These are phyloP conservation scores for Cryptosporidium viatorum DNA, from an alignment of 169 alveolate species.

Conservation along the genomic window DNA sequence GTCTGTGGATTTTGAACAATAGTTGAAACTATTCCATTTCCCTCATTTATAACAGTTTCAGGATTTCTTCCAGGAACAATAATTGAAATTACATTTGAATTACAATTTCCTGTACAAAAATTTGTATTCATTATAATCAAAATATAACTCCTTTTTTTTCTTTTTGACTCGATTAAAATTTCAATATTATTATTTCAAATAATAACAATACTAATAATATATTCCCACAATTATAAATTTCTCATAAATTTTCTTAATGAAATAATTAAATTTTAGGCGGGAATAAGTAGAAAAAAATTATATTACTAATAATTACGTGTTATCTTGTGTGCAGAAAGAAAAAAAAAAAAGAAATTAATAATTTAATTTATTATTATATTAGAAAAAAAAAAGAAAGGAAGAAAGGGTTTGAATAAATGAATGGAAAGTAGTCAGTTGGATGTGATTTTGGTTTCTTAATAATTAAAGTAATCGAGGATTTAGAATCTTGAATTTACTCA, in stretches of 20 bases:
- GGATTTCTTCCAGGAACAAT: conserved; percentile 57
- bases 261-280: not conserved
- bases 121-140: not conserved
- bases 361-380: too few species aligned
- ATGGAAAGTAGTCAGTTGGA: too few species aligned
- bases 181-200: too few species aligned
- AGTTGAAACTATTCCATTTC: conserved; percentile 34
- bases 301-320: not conserved
- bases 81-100: conserved; percentile 19
- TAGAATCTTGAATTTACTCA: too few species aligned
- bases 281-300: not conserved
- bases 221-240: not conserved
- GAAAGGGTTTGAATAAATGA: too few species aligned
- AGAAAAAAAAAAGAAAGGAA: too few species aligned
- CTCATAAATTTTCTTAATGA: too few species aligned
- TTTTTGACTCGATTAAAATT: not conserved
- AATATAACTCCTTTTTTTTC: not conserved
- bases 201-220: too few species aligned
- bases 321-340: not conserved
- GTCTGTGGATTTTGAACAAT: conserved; percentile 37
- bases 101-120: conserved; percentile 1
- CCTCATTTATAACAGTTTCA: conserved; percentile 25
- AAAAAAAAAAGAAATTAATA: not conserved
- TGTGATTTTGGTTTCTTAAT: too few species aligned
- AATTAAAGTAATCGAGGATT: too few species aligned